Conservation (phyloP, 148 eudicot genomes). For the Arbutus unedo region DNA sequence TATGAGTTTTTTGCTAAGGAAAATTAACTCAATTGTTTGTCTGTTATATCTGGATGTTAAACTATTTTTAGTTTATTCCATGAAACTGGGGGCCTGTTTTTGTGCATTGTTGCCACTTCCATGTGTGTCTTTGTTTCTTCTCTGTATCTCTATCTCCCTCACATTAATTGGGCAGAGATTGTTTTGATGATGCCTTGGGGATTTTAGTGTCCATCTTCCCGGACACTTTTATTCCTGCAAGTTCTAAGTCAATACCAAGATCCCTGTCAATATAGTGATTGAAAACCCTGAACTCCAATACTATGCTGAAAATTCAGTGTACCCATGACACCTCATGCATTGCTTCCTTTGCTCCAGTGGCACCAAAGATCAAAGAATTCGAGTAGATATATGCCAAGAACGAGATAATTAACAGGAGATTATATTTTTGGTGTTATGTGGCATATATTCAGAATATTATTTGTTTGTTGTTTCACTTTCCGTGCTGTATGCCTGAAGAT, state of each 20-base stretch:
- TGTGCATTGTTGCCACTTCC: neutral
- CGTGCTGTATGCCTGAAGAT: neutral
- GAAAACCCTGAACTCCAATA: too few species aligned
- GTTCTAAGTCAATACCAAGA: too few species aligned
- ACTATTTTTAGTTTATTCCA: neutral
- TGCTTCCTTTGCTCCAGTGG: too few species aligned
- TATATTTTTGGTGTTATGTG: neutral
- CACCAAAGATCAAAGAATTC: too few species aligned
- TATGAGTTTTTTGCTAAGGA: neutral
- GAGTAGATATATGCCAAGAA: too few species aligned
- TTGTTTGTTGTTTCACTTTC: neutral
- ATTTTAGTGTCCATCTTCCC: neutral
- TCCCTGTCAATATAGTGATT: too few species aligned
- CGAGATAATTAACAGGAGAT: neutral
- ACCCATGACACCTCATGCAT: too few species aligned
- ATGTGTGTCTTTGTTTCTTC: neutral
- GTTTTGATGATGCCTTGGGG: neutral
- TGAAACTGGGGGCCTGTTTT: neutral
- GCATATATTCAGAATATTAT: neutral
- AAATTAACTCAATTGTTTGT: neutral
- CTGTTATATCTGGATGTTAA: neutral
- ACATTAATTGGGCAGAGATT: neutral
- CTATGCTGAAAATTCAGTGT: too few species aligned
- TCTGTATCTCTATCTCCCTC: neutral
- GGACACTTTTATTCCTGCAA: neutral